These are phyloP conservation scores for Chaetoceros tenuissimus DNA, from an alignment of 108 stramenopile genomes.

Conservation along the genomic window DNA sequence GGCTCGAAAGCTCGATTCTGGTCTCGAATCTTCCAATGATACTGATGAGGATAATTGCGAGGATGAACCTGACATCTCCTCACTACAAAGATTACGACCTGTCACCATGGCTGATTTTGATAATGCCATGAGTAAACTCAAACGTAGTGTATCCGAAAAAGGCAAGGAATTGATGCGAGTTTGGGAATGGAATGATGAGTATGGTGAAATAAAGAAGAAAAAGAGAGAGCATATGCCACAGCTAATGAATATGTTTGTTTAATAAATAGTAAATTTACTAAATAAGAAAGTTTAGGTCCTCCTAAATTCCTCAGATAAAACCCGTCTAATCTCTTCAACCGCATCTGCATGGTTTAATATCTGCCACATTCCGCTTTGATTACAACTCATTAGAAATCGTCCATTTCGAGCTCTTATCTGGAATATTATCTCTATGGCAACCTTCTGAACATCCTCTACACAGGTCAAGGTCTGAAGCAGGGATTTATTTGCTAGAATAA, in stretches of 20 bases:
- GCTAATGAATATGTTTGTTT: conserved; percentile 85
- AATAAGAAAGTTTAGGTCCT: neutral
- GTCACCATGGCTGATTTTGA: conserved; percentile 87
- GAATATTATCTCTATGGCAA: neutral
- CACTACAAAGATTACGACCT: conserved; percentile 80
- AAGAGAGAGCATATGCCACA: conserved; percentile 63
- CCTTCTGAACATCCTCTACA: neutral
- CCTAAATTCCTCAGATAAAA: neutral
- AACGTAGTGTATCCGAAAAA: conserved; percentile 90
- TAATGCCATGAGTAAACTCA: conserved; percentile 79
- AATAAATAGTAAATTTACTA: conserved; percentile 3
- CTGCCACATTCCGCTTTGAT: neutral
- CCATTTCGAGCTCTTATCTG: neutral
- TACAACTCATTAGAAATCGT: neutral
- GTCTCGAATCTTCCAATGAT: conserved; percentile 31
- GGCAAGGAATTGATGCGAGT: conserved; percentile 87
- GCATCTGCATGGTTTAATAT: neutral
- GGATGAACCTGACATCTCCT: conserved; percentile 10
- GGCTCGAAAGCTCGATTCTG: conserved; percentile 72
- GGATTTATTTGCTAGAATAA: neutral
- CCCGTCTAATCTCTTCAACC: neutral
- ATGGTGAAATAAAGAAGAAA: conserved; percentile 90
- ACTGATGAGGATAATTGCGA: conserved; percentile 15
- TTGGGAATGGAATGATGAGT: conserved; percentile 97
- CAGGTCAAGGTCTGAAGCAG: neutral